A percentile compares a stretch with the other conserved stretches of the same genome.
These are phyloP conservation scores for Exserohilum turcica DNA, from an alignment of 2,329 filamentous ascomycete species.

Conservation along the genomic window DNA sequence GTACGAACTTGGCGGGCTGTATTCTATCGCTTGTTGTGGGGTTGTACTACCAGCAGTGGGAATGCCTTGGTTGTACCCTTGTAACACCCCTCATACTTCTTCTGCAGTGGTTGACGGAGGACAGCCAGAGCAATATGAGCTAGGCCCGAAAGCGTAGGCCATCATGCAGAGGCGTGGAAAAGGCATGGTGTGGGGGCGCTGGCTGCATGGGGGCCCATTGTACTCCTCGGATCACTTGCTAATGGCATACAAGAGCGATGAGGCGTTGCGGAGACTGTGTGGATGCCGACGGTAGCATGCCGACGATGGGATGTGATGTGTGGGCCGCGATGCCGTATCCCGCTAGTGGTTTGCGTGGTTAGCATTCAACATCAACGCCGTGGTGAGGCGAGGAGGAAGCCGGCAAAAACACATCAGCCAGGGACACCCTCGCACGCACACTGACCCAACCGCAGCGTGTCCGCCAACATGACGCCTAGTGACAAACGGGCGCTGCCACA, in stretches of 20 bases:
- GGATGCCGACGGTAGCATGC: neutral
- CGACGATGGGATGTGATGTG: neutral
- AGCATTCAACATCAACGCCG: neutral
- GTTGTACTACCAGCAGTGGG: neutral
- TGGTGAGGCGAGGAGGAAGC: neutral
- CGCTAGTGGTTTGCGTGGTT: neutral
- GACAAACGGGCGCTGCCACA: neutral
- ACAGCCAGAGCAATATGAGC: neutral
- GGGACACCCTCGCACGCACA: no score
- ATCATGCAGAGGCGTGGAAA: slow-evolving; percentile 1
- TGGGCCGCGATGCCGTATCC: neutral
- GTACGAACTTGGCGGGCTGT: neutral
- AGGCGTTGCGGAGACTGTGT: slow-evolving; percentile 4
- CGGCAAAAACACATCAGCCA: no score
- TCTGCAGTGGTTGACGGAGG: neutral
- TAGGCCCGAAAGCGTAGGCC: neutral
- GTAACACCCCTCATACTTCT: neutral
- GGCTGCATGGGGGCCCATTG: neutral
- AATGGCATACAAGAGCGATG: neutral
- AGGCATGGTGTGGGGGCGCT: neutral
- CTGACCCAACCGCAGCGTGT: neutral
- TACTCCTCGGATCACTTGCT: neutral
- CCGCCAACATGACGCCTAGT: neutral
- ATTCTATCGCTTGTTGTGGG: neutral
- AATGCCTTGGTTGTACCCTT: neutral